Evolutionary conservation across 768 basidiomycete species (phyloP), one percentile per base, ranked within the genome.

Genomic region (Russula sp.): DNA sequence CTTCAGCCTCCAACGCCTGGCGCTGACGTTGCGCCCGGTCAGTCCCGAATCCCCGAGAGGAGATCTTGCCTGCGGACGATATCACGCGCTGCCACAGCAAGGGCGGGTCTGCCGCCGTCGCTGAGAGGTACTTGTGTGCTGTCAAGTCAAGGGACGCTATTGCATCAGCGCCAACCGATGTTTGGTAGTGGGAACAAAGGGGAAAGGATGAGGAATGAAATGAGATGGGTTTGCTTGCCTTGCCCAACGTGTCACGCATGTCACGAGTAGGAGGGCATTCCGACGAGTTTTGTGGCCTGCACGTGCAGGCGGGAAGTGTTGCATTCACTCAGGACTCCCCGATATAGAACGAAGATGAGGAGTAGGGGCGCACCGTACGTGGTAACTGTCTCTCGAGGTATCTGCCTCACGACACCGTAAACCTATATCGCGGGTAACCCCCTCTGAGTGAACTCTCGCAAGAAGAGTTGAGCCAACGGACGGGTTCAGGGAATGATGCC

Each of bases 81-180:
- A 93, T 76, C 5, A 93, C 88, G 36, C 90, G 82, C 63, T 92
- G 80, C 90, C 90, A 93, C 0, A 91, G 91, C 1, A 93, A 81
- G 7, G 86, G 84, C 0, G 86, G 85, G 29, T 77, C 76, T 1
- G 78, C 76, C 25, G 79, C 77, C 0, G 82, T 78, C 0, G 83
- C n/a, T n/a, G n/a, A 80, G 5, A 92, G 73, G 66, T 85, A 87
- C 68, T 92, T 92, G 52, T 93, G 78, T n/a, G 90, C 90, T 93
- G 62, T 47, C n/a, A n/a, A n/a, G 25, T n/a, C 16, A 22, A 13
- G 36, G 34, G 10, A 14, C 47, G 25, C 35, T n/a, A n/a, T n/a
- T 16, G 13, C 39, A 22, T 56, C 49, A 58, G 46, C 45, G 41
- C 22, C 39, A 7, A 14, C n/a, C n/a, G n/a, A n/a, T n/a, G 7